Evolutionary conservation across 208 protist genomes (phyloP), one percentile per base, ranked within the genome.

Genomic region (Endotrypanum monterogeii): DNA sequence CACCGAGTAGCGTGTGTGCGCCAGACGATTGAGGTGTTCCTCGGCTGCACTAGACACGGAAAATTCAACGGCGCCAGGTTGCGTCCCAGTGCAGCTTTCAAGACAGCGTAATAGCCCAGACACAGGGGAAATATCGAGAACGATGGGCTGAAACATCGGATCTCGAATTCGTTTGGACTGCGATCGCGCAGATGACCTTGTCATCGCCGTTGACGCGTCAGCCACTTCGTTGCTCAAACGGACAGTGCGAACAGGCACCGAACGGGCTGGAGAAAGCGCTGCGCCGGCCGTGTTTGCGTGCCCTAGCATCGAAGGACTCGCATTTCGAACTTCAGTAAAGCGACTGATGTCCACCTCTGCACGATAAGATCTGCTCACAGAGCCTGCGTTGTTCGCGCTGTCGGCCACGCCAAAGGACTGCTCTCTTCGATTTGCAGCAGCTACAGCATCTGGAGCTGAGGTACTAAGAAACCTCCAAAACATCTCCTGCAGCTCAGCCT

Each of bases 1-100:
- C 67, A 96, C 80, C 16, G 88, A 76, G 67, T 92, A 78, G 16
- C 75, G 77, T 1, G 82, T 83, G 67, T 85, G 79, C 25, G 89
- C 82, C 5, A 96, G 81, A 2, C 89, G 89, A 30, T 83, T 56
- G 37, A 96, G 76, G 72, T 96, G 92, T 65, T 86, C 83, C 75
- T 83, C 76, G 6, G 86, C 86, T 28, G 85, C 84, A 14, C 67
- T 74, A 30, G 73, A 78, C 20, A 76, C 76, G 32, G 80, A 70
- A 28, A 76, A 74, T 41, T 68, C 39, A 50, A 73, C 51, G 66
- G 77, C 57, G 56, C 69, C 73, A 32, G 69, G 48, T 44, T 71
- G 67, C 18, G 54, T 73, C 60, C 72, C 72, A 25, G 63, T 71
- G 69, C 78, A 88, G 46, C 78, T 88, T n/a, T 39, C 48, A 8